These are phyloP conservation scores for Aspergillus udagawae DNA, from an alignment of 2,329 filamentous ascomycete genomes.

Conservation along the genomic window DNA sequence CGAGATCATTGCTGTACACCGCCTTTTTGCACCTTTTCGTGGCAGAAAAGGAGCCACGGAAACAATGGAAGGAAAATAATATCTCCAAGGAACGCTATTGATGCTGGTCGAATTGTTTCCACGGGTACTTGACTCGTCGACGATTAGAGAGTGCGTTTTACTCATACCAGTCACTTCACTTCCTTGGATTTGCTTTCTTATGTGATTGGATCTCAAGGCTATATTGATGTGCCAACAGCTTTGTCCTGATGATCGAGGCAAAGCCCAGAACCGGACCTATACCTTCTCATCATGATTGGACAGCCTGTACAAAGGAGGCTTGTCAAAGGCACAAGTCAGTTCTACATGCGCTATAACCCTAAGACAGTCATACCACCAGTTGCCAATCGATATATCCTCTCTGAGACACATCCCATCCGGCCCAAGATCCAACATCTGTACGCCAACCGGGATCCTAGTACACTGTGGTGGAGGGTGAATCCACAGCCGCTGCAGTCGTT, in stretches of 20 bases:
- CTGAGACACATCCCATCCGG: constrained; percentile 30
- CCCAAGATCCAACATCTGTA: constrained; percentile 37
- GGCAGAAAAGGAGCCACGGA: constrained; percentile 6
- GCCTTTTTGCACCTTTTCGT: constrained; percentile 6
- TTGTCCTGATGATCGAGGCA: neutral
- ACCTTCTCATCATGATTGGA: neutral
- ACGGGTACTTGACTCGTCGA: neutral
- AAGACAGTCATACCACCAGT: constrained; percentile 22
- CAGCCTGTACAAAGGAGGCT: constrained; percentile 10
- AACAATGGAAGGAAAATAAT: neutral
- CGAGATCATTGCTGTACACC: constrained; percentile 2
- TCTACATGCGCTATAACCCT: constrained; percentile 22
- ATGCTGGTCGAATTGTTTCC: neutral
- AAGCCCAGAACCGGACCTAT: neutral
- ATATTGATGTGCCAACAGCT: neutral
- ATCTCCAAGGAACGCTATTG: neutral
- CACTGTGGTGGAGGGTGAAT: constrained; percentile 48
- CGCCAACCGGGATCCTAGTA: constrained; percentile 35
- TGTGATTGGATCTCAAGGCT: neutral
- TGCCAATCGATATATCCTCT: constrained; percentile 27
- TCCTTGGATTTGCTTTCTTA: neutral
- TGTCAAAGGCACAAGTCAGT: constrained; percentile 12
- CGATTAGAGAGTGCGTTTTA: neutral
- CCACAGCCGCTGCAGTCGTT: constrained; percentile 23
- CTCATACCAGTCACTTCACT: neutral